Evolutionary conservation across 345 rosid genomes (phyloP).

Genomic region (Brassica rapa): DNA sequence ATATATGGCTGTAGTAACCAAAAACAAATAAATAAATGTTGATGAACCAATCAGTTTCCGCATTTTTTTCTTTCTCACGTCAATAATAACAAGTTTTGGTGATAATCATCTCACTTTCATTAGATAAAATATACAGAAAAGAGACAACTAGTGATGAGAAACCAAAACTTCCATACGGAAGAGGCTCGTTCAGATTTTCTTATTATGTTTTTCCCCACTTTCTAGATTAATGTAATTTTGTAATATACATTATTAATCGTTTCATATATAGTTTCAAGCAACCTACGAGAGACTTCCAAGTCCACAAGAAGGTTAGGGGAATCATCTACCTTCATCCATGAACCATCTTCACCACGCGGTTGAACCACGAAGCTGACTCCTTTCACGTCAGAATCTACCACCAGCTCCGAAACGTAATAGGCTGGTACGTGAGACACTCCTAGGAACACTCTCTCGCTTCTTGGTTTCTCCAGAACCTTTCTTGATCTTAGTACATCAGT

Average conservation of each 20-base stretch:
- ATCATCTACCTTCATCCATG: not conserved
- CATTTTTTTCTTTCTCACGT: too few relatives aligned
- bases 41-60: too few relatives aligned
- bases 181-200: not conserved
- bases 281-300: not conserved
- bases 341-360: not conserved
- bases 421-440: constrained; percentile 56
- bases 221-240: not conserved
- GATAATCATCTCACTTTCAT: too few relatives aligned
- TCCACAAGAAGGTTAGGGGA: not conserved
- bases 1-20: too few relatives aligned
- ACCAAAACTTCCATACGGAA: too few relatives aligned
- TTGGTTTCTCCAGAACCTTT: constrained; percentile 29
- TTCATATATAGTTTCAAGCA: not conserved
- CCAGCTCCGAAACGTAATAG: constrained; percentile 59
- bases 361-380: not conserved
- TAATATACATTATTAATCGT: too few relatives aligned
- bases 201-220: not conserved
- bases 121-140: too few relatives aligned
- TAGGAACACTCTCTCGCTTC: constrained; percentile 41
- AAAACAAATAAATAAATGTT: too few relatives aligned
- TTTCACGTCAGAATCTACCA: constrained; percentile 42
- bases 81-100: too few relatives aligned
- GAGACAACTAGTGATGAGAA: too few relatives aligned
- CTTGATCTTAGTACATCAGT: constrained; percentile 20